A percentile compares a stretch with the other conserved stretches of the same genome.
These are phyloP conservation scores for Jacaranda mimosifolia DNA, from an alignment of 257 asterid species.

Conservation along the genomic window DNA sequence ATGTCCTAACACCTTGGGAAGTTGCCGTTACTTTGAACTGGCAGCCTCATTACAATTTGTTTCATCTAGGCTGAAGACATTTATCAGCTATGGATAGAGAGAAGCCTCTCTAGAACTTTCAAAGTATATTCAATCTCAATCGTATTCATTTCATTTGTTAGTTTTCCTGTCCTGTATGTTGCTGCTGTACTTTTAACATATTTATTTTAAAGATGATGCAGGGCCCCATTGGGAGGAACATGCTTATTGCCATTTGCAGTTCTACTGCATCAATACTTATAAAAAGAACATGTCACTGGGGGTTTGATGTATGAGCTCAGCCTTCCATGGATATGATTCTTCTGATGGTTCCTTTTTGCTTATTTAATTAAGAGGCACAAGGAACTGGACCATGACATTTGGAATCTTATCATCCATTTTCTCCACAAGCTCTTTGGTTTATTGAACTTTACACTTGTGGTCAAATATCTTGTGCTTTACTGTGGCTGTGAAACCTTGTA, in stretches of 20 bases:
- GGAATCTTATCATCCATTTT: constrained; percentile 13
- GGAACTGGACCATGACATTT: neutral
- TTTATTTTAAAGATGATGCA: neutral
- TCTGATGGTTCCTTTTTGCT: neutral
- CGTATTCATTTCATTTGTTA: neutral
- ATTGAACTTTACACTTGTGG: neutral
- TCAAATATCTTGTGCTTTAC: neutral
- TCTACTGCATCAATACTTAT: neutral
- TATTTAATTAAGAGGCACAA: neutral
- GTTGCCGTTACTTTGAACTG: too few relatives aligned
- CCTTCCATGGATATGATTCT: neutral
- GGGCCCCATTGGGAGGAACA: neutral
- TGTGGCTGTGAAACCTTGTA: neutral
- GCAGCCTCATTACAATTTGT: neutral
- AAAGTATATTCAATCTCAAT: neutral
- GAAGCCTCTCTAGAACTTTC: neutral
- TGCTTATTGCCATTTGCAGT: neutral
- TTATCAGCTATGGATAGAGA: neutral
- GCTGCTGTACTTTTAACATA: neutral
- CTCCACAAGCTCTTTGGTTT: neutral
- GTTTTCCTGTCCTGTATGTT: neutral
- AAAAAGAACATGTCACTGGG: neutral
- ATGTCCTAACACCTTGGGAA: neutral
- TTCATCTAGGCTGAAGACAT: neutral
- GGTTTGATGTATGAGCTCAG: neutral